Conservation (phyloP, 2,329 filamentous ascomycete species). For the Verticillium nonalfalfae region DNA sequence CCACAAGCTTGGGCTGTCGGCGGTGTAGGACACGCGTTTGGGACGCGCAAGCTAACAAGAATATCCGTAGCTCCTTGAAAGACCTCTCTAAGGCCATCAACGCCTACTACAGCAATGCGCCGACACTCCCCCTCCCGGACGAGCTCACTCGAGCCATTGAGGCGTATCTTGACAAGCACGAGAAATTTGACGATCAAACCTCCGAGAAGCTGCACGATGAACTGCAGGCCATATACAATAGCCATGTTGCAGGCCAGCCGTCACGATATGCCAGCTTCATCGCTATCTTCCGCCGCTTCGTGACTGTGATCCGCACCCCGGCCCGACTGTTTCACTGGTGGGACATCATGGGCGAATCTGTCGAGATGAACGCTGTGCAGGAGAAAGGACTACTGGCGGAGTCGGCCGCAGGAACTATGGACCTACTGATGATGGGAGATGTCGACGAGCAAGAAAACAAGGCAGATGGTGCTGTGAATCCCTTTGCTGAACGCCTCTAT, state of each 20-base stretch:
- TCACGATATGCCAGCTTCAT: conserved; percentile 62
- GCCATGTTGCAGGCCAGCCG: conserved; percentile 50
- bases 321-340: conserved; percentile 66
- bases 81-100: conserved; percentile 54
- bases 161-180: conserved; percentile 61
- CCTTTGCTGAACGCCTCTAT: conserved; percentile 52
- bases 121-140: conserved; percentile 57
- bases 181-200: conserved; percentile 59
- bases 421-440: conserved; percentile 57
- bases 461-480: conserved; percentile 27
- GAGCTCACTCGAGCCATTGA: conserved; percentile 57
- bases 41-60: not conserved
- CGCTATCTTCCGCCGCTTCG: conserved; percentile 56
- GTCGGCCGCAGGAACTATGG: conserved; percentile 56
- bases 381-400: conserved; percentile 51
- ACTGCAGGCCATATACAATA: conserved; percentile 59
- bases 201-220: conserved; percentile 71
- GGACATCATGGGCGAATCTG: conserved; percentile 53
- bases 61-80: conserved; percentile 43
- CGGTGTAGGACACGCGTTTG: not conserved
- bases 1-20: not conserved
- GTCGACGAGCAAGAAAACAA: conserved; percentile 43
- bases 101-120: conserved; percentile 37
- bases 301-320: conserved; percentile 57
- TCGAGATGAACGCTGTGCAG: conserved; percentile 22